These are phyloP conservation scores for Cinnamomum chago DNA, from an alignment of 164 flowering plant genomes.

Conservation along the genomic window DNA sequence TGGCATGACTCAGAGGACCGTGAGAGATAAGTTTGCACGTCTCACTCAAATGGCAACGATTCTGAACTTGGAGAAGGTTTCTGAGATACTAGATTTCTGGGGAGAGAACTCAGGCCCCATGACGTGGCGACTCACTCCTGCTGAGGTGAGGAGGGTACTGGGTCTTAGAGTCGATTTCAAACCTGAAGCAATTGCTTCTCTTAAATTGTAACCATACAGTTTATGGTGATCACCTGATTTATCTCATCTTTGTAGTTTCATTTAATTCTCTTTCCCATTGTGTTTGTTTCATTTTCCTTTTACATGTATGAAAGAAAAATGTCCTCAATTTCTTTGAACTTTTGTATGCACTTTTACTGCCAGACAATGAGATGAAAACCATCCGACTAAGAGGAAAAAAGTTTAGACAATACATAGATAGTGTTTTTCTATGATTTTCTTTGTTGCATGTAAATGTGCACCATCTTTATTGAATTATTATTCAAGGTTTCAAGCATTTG, in stretches of 20 bases:
- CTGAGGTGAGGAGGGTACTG: constrained; percentile 91
- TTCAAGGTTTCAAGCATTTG: too few species aligned
- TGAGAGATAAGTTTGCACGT: constrained; percentile 93
- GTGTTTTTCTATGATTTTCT: too few species aligned
- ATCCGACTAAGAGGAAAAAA: background rate
- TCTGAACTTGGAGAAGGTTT: constrained; percentile 91
- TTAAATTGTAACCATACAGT: constrained; percentile 52
- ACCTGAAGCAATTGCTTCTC: constrained; percentile 85
- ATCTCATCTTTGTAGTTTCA: background rate
- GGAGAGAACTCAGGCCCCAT: constrained; percentile 98
- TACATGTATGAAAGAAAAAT: background rate
- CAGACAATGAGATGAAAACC: background rate
- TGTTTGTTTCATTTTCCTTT: background rate
- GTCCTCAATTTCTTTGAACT: background rate
- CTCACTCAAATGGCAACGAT: constrained; percentile 97
- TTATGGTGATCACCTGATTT: background rate
- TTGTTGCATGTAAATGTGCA: too few species aligned
- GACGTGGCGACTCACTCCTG: constrained; percentile 98
- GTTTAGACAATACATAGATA: too few species aligned
- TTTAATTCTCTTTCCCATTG: background rate
- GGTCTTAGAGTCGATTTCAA: constrained; percentile 87
- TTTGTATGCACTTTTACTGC: background rate
- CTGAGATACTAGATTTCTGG: constrained; percentile 99
- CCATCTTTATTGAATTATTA: too few species aligned
- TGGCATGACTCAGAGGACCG: constrained; percentile 88